phyloP scores from a whole-genome alignment of 2,329 filamentous ascomycete species.

The Colletotrichum eremochloae region DNA sequence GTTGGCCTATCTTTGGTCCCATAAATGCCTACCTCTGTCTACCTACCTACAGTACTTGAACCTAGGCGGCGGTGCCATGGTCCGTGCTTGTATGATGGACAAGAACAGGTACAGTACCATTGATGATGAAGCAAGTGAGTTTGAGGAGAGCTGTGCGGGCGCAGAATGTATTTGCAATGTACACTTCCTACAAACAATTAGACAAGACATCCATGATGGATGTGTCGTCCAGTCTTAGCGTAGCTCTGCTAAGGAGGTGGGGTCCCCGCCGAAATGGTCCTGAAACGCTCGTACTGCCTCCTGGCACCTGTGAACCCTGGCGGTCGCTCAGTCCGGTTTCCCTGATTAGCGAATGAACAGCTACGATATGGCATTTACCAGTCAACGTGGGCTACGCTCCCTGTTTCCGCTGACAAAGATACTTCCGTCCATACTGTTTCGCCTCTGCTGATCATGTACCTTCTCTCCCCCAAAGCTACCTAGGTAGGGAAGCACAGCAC shows the following conservation, averaged over 20 bases:
- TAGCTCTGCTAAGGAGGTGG: slow-evolving; percentile 19
- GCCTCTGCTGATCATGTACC: slow-evolving; percentile 1
- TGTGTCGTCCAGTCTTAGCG: slow-evolving; percentile 30
- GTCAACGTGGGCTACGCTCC: background rate
- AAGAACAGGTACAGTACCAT: background rate
- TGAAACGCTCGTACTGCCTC: slow-evolving; percentile 35
- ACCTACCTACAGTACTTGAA: too few species aligned
- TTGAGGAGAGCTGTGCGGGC: background rate
- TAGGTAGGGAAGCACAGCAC: too few species aligned
- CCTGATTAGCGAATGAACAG: slow-evolving; percentile 37
- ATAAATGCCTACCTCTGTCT: background rate
- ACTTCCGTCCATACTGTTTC: background rate
- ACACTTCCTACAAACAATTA: background rate
- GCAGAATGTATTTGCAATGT: background rate
- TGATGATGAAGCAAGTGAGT: background rate
- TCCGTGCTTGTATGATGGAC: background rate
- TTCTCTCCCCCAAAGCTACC: background rate
- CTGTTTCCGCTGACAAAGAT: too few species aligned
- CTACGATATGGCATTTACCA: background rate
- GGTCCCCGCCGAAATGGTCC: slow-evolving; percentile 33
- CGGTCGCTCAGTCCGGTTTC: slow-evolving; percentile 26
- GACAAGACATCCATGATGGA: background rate
- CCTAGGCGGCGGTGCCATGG: background rate
- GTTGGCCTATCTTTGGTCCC: too few species aligned
- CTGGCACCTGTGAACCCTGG: slow-evolving; percentile 34